These are phyloP conservation scores for Citrullus mucosospermus DNA, from an alignment of 306 rosid species.

Conservation along the genomic window DNA sequence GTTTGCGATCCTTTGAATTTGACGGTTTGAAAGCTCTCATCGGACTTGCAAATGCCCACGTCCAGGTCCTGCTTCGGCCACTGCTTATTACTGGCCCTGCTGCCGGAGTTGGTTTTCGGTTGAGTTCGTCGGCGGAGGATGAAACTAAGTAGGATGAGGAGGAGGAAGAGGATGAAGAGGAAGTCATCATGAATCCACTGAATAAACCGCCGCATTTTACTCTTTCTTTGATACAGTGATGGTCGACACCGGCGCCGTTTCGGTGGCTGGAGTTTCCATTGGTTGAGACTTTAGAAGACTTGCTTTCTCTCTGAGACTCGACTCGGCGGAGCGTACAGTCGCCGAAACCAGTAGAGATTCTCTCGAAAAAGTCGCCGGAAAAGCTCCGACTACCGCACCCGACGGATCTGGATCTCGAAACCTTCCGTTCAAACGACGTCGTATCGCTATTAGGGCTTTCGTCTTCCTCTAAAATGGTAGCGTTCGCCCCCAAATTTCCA, in stretches of 20 bases:
- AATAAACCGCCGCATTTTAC: conserved; percentile 74
- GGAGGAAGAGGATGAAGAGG: conserved; percentile 57
- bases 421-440: conserved; percentile 73
- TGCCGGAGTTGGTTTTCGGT: conserved; percentile 23
- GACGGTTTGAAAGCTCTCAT: conserved; percentile 73
- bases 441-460: conserved; percentile 28
- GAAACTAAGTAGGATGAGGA: conserved; percentile 64
- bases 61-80: conserved; percentile 31
- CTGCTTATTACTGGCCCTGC: not conserved
- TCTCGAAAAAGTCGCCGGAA: conserved; percentile 85
- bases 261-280: conserved; percentile 11
- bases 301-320: conserved; percentile 31
- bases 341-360: conserved; percentile 96
- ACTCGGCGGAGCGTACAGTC: conserved; percentile 87
- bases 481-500: not conserved
- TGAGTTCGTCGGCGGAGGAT: conserved; percentile 34
- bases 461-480: conserved; percentile 23
- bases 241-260: conserved; percentile 3
- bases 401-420: conserved; percentile 92
- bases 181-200: conserved; percentile 73
- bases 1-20: conserved; percentile 25
- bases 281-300: not conserved
- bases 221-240: conserved; percentile 60
- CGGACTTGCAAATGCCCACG: conserved; percentile 93
- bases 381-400: conserved; percentile 97